Conservation (phyloP, 352 stramenopile genomes). For the Phytophthora pini region DNA sequence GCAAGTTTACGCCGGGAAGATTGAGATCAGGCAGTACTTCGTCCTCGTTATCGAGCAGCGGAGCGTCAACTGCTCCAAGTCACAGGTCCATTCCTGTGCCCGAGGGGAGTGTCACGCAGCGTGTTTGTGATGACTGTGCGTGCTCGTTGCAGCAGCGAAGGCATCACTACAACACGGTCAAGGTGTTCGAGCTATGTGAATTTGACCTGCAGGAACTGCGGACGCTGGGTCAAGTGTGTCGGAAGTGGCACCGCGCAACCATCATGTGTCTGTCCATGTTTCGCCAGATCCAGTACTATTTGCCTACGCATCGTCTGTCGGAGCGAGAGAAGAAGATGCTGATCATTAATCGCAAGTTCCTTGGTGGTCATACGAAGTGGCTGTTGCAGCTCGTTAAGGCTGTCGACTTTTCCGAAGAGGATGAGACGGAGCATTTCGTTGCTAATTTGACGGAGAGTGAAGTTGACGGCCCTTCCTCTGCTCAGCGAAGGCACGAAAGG, state of each 20-base stretch:
- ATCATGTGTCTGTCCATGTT: conserved; percentile 92
- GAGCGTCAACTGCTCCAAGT: conserved; percentile 33
- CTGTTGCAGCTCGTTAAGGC: conserved; percentile 86
- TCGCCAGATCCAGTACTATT: conserved; percentile 89
- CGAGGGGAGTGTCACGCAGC: conserved; percentile 77
- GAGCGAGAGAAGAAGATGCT: conserved; percentile 76
- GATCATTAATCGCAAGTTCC: conserved; percentile 82
- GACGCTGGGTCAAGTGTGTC: conserved; percentile 78
- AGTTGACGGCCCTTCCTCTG: conserved; percentile 22
- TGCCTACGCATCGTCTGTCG: conserved; percentile 79
- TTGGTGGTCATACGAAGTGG: conserved; percentile 85
- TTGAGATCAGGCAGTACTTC: conserved; percentile 35
- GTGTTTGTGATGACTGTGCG: conserved; percentile 85
- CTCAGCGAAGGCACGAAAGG: conserved; percentile 15
- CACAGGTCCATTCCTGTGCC: conserved; percentile 57
- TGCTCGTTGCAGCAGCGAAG: conserved; percentile 81
- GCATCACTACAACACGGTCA: conserved; percentile 87
- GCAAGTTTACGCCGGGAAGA: conserved; percentile 75
- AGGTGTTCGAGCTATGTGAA: conserved; percentile 85
- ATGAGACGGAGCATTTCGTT: conserved; percentile 41
- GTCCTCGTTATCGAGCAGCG: conserved; percentile 33
- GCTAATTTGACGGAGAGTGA: conserved; percentile 30
- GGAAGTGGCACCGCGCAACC: conserved; percentile 86
- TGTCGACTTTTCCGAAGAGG: conserved; percentile 74
- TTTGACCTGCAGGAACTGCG: conserved; percentile 81